Conservation (phyloP, 2,329 filamentous ascomycete species). For the Aspergillus sp. region DNA sequence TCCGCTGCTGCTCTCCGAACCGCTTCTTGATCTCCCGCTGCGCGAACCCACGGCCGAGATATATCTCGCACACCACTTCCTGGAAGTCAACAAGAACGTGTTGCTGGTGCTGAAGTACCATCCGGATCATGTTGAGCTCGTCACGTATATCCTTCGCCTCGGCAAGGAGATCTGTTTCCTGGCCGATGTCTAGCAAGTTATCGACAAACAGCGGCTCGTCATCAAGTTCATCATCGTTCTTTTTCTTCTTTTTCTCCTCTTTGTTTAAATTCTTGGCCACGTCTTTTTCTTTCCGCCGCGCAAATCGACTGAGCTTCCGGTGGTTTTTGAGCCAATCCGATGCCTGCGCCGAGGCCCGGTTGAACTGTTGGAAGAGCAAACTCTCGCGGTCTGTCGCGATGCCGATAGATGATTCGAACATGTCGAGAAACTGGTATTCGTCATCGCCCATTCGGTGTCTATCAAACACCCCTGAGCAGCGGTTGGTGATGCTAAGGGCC, state of each 20-base stretch:
- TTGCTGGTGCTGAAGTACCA: conserved; percentile 39
- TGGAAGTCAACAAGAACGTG: conserved; percentile 37
- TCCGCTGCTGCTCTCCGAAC: conserved; percentile 57
- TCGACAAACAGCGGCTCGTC: conserved; percentile 48
- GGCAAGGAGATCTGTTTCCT: conserved; percentile 60
- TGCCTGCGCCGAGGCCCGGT: conserved; percentile 57
- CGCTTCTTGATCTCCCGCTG: conserved; percentile 54
- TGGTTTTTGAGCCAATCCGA: conserved; percentile 55
- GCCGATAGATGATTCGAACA: conserved; percentile 66
- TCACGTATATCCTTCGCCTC: conserved; percentile 69
- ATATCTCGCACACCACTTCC: conserved; percentile 37
- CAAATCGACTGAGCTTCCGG: conserved; percentile 42
- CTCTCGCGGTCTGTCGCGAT: conserved; percentile 54
- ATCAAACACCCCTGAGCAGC: conserved; percentile 62
- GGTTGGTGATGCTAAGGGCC: conserved; percentile 60
- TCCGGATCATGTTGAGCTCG: conserved; percentile 62
- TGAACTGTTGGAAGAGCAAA: conserved; percentile 60
- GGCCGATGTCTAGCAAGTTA: conserved; percentile 53
- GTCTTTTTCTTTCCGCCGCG: conserved; percentile 19
- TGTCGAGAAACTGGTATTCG: conserved; percentile 64
- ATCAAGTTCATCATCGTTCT: conserved; percentile 23
- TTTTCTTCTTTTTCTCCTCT: not conserved
- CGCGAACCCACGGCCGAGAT: conserved; percentile 32
- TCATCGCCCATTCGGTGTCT: conserved; percentile 58
- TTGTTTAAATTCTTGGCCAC: not conserved